Evolutionary conservation across 345 rosid species (phyloP), one percentile per base, ranked within the genome.

Genomic region (Citrus sp.): DNA sequence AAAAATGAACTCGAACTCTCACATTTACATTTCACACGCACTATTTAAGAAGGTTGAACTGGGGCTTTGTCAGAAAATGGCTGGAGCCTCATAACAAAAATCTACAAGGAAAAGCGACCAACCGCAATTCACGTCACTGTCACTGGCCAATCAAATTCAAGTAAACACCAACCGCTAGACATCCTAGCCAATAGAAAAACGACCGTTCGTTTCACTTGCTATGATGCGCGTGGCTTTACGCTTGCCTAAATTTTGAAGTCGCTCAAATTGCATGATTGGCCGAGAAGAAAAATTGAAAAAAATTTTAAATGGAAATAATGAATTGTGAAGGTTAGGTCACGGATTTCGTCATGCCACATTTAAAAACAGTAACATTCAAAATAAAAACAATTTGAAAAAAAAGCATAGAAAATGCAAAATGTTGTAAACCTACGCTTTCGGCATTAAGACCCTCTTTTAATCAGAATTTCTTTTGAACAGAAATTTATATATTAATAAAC

Each of bases 291-390:
- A 32, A 16, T 54, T 54, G 22, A 18, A 54, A 46, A 54, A 65
- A 54, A 7, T 14, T 14, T 16, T 7, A 54, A 75, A 67, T 2
- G 4, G 9, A 38, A 67, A 74, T 14, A 19, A 18, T 27, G 42
- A 30, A 46, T 14, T 2, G 78, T 7, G 73, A 12, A 37, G 74
- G 73, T 78, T 73, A 83, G 85, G 83, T 87, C 89, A 89, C 87
- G 89, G 76, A 81, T 70, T 84, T 73, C 55, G 68, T 80, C 87
- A 76, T 69, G 88, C 64, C 62, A 40, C 70, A 73, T 77, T 82
- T 75, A 66, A 85, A 62, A 73, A 72, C 70, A 21, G 13, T 42
- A 19, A 8, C 22, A 14, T 62, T 51, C 58, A 60, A 30, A 73
- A 40, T 30, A 4, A 38, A 5, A 72, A 27, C 58, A 18, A 54